Evolutionary conservation across 345 rosid species (phyloP), one percentile per base, ranked within the genome.

Genomic region (Kandelia obovata): DNA sequence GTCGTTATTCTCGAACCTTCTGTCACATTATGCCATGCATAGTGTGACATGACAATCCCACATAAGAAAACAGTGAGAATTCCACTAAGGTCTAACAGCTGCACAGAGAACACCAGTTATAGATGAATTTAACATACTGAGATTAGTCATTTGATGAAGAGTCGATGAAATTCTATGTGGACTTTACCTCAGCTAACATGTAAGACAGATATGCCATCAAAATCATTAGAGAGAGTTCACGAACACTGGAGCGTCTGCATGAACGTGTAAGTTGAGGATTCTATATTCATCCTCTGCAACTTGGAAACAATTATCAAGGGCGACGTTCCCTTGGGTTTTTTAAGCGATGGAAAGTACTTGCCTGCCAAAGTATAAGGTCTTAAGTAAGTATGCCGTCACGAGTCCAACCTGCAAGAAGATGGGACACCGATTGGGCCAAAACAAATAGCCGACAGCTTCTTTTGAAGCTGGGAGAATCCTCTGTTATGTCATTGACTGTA

Each of bases 151-250:
- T 60, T 15, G 34, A 51, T 58, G 53, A 31, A 34, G n/a, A 32
- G 34, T 9, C 28, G 27, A 27, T 28, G 30, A 30, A 65, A 15
- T 20, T 65, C 26, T 15, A 16, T 49, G 51, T 20, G 39, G 8
- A 28, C 31, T 6, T 77, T 83, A 91, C 96, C 96, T 94, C 96
- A 23, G 98, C 97, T 65, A 88, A 79, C 82, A 86, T 82, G 79
- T 89, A 89, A 63, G 96, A 94, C 58, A 94, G 85, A 73, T 94
- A 89, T 0, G 98, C 92, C 98, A 91, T 89, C 67, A 91, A 73
- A 53, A 84, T 84, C 96, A 91, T 87, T 34, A 87, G 70, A 23
- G 91, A 82, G 34, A 89, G 82, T 75, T 91, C 97, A 1, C 97
- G 87, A 53, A 84, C 80, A 30, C 87, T 89, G 26, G 97, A 91